Base-by-base conservation (phyloP, 176 grass and related monocot genomes). In the Zizania latifolia region DNA sequence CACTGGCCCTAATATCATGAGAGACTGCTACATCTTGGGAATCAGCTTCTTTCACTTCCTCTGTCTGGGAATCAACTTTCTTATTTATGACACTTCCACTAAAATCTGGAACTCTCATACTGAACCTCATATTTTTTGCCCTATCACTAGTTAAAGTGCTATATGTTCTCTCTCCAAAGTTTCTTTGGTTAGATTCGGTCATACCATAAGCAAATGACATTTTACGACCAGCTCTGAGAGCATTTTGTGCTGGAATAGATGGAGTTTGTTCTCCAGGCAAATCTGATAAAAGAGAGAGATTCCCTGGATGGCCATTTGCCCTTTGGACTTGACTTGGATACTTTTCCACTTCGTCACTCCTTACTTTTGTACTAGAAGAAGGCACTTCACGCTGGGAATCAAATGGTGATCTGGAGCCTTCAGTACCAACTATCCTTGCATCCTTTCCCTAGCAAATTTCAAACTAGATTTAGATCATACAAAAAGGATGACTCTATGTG, bases 11-110 rank as follows among this genome's bases (percentile, higher is more conserved):
- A 68, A 54, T 79, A 65, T 75, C 72, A 84, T 50, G 70, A 76
- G 76, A 70, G 63, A 67, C 65, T 0, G 44, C 56, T 76, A 76
- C 70, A 78, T 91, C 86, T 80, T 85, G 71, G 14, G 74, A 76
- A 80, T 93, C 78, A 78, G 87, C 74, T 79, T 93, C 79, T 36
- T 97, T 90, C 55, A 91, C 88, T 76, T 91, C 88, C 73, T 97
- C 89, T 54, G 86, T 92, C 67, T 86, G 68, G 16, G 76, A 68
- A 78, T 85, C 74, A 54, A 40, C 58, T 77, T 76, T 67, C 41
- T 78, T 89, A 82, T 79, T 78, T 65, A 84, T 61, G 38, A 82
- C 29, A 43, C 78, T 87, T 85, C 83, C 73, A 35, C 84, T 86
- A 58, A 62, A 69, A 75, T 83, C 63, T 65, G 83, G 85, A 84